Evolutionary conservation across 371 early-diverging fungal genomes (phyloP), one percentile per base, ranked within the genome.

Genomic region (Fennellomyces sp.): DNA sequence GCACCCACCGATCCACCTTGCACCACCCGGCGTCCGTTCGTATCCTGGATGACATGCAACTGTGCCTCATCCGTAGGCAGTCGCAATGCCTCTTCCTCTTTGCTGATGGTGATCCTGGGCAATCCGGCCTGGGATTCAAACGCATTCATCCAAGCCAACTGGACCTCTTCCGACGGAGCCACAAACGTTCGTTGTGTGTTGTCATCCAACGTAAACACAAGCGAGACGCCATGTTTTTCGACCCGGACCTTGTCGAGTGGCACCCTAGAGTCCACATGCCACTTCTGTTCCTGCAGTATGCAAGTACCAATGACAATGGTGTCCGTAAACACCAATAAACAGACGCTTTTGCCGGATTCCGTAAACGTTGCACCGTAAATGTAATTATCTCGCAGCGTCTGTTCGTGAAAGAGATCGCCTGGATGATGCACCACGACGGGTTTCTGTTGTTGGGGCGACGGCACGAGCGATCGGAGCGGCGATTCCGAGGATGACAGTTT

Each of bases 401-500:
- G 23, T 17, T 59, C 41, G 1, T 38, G 31, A 25, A 45, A 59
- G 5, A 50, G 12, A 17, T 59, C 59, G 10, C 19, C 50, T 0
- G 51, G 51, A 17, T 59, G 19, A 12, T 36, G 28, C 3, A 59
- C 51, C 26, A 27, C 7, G 5, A 42, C 1, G 10, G 28, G 2
- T 21, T 31, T 17, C 55, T 59, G 63, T 60, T 19, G 61, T 73
- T 39, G 59, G n/a, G 52, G 80, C 65, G 60, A 86, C 61, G 83
- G 86, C 57, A 66, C 81, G 61, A 72, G 76, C 51, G 83, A 86
- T 57, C 70, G 80, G 6, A 72, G 50, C 19, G 68, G 73, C 54
- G 85, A 73, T 68, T 85, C 82, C 1, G 85, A 83, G 1, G 88
- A 72, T 8, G 85, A 80, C n/a, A 89, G 79, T 63, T 90, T 90